These are phyloP conservation scores for Trichoderma cornu-damae DNA, from an alignment of 2,329 filamentous ascomycete species.

Conservation along the genomic window DNA sequence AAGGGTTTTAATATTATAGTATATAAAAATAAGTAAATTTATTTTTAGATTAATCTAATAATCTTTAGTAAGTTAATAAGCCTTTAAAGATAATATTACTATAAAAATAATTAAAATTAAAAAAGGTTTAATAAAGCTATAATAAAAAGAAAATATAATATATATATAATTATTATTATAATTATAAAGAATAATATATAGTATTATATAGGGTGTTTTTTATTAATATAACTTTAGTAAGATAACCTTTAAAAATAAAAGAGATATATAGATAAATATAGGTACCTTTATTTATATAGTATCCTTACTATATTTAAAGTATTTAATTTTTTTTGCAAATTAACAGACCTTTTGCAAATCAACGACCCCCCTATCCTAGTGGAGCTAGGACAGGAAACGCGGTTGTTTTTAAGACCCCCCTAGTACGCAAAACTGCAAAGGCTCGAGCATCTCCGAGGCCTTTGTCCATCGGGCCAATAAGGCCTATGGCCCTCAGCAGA, in stretches of 20 bases:
- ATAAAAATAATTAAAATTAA: not conserved
- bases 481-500: too few relatives aligned
- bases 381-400: too few relatives aligned
- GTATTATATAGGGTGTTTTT: not conserved
- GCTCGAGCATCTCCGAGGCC: too few relatives aligned
- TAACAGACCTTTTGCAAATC: not conserved
- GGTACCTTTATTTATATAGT: not conserved
- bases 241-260: not conserved
- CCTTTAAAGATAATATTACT: not conserved
- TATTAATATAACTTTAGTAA: not conserved
- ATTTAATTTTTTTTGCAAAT: too few relatives aligned
- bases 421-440: too few relatives aligned
- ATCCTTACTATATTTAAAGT: not conserved
- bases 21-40: not conserved
- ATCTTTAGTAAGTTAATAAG: too few relatives aligned
- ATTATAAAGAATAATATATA: not conserved
- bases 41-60: not conserved
- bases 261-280: not conserved
- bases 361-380: not conserved
- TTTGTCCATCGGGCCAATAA: not conserved
- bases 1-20: not conserved
- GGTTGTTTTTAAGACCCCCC: too few relatives aligned
- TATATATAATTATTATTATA: not conserved
- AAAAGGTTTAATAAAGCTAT: not conserved
- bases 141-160: not conserved